phyloP scores from a whole-genome alignment of 495 filamentous ascomycete genomes.

The Alectoria sarmentosa region DNA sequence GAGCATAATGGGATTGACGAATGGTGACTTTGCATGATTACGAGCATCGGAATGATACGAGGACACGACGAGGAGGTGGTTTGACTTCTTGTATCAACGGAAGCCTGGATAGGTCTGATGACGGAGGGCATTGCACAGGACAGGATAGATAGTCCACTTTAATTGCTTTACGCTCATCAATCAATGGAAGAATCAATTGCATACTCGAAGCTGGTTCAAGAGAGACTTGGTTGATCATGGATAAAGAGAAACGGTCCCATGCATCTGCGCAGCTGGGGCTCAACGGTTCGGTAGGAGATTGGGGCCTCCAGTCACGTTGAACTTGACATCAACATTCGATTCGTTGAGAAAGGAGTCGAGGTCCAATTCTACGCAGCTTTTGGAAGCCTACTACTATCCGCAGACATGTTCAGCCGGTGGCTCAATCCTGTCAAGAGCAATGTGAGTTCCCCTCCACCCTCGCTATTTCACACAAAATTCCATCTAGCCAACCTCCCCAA shows the following conservation, averaged over 20 bases:
- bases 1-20: not conserved
- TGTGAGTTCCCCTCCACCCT: too few relatives aligned
- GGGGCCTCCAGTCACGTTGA: too few relatives aligned
- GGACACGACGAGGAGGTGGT: not conserved
- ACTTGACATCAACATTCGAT: too few relatives aligned
- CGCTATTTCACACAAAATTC: conserved; percentile 46
- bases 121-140: not conserved
- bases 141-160: not conserved
- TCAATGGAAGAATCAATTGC: not conserved
- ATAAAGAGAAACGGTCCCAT: too few relatives aligned
- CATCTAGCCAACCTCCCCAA: conserved; percentile 74
- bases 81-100: conserved; percentile 3
- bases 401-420: too few relatives aligned
- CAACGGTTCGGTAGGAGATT: too few relatives aligned
- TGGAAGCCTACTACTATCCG: too few relatives aligned
- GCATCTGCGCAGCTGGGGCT: too few relatives aligned
- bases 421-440: too few relatives aligned
- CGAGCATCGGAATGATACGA: not conserved
- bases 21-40: not conserved
- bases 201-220: not conserved
- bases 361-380: too few relatives aligned
- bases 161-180: not conserved
- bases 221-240: too few relatives aligned
- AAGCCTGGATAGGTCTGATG: conserved; percentile 7
- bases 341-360: too few relatives aligned